Conservation (phyloP, 805 yeast genomes). For the Cyberlindnera galapagoensis region DNA sequence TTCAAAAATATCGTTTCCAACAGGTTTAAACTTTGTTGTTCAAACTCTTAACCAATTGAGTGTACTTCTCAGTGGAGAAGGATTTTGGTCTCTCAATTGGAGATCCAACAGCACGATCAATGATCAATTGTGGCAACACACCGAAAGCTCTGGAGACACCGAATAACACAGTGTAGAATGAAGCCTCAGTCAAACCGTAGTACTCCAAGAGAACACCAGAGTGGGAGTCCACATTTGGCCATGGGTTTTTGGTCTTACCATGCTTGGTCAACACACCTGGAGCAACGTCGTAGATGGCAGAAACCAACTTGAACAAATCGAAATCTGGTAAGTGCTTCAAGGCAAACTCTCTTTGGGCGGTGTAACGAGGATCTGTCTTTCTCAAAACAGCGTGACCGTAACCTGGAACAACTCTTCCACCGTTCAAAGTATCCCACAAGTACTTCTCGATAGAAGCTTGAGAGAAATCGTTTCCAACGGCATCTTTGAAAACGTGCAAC, state of each 20-base stretch:
- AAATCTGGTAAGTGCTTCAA: slow-evolving; percentile 69
- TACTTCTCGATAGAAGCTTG: slow-evolving; percentile 65
- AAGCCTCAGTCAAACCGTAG: slow-evolving; percentile 77
- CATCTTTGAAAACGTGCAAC: slow-evolving; percentile 59
- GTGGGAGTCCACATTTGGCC: slow-evolving; percentile 89
- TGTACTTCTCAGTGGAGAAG: slow-evolving; percentile 89
- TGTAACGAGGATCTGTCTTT: slow-evolving; percentile 85
- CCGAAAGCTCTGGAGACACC: slow-evolving; percentile 87
- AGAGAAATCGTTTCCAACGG: slow-evolving; percentile 57
- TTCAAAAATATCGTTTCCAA: no score
- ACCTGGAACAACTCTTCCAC: slow-evolving; percentile 85
- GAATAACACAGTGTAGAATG: slow-evolving; percentile 80
- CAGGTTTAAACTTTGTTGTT: no score
- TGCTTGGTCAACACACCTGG: slow-evolving; percentile 75
- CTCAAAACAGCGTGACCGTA: slow-evolving; percentile 86
- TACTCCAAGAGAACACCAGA: slow-evolving; percentile 81
- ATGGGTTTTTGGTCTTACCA: slow-evolving; percentile 89
- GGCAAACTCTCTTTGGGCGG: slow-evolving; percentile 81
- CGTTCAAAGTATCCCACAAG: slow-evolving; percentile 71
- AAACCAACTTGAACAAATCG: slow-evolving; percentile 71
- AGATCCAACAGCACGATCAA: slow-evolving; percentile 75
- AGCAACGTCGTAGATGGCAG: slow-evolving; percentile 74
- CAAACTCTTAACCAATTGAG: slow-evolving; percentile 60
- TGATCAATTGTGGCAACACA: slow-evolving; percentile 78
- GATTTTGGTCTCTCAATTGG: slow-evolving; percentile 90